Evolutionary conservation across 2,329 filamentous ascomycete species (phyloP), one percentile per base, ranked within the genome.

Genomic region (Pseudocercospora musae): DNA sequence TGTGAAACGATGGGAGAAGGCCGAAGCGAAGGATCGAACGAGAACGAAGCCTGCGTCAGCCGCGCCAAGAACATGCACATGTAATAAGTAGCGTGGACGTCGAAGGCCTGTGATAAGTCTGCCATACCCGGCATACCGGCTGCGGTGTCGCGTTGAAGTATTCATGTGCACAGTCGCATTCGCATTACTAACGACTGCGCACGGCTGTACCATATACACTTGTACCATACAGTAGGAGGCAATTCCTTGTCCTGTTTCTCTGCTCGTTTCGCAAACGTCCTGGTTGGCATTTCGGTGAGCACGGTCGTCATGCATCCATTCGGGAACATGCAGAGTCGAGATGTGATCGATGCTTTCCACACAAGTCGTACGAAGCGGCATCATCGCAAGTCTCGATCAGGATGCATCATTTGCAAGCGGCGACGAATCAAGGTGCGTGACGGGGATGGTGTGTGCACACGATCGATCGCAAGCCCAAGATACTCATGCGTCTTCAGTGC

Each of bases 301-400:
- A 27, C 48, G n/a, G 13, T 23, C 21, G 23, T 50, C 46, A 50
- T 50, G 48, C 20, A n/a, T 52, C 21, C 21, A 21, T 52, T 52
- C 15, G 48, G 48, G 4, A 29, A 52, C 25, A 29, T 52, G 23
- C 48, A 52, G 25, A 52, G 25, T 52, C 48, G 18, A 52, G 25
- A 52, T n/a, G 48, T 52, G 21, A 15, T 52, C 21, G 48, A 29
- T 27, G 48, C 21, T 7, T 25, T 52, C 5, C 2, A 52, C 21
- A 52, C 4, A 10, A 25, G 48, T 52, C 48, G 48, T 15, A 52
- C 48, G 10, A 52, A 52, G 48, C 48, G 48, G 31, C 20, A 29
- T 52, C 48, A 52, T 52, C 48, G 25, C 48, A 52, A 52, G 23
- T 52, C 48, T 52, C 48, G 48, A 6, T 52, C 48, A 27, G 48